These are phyloP conservation scores for Penicillium sp. DNA, from an alignment of 2,329 filamentous ascomycete species.

Conservation along the genomic window DNA sequence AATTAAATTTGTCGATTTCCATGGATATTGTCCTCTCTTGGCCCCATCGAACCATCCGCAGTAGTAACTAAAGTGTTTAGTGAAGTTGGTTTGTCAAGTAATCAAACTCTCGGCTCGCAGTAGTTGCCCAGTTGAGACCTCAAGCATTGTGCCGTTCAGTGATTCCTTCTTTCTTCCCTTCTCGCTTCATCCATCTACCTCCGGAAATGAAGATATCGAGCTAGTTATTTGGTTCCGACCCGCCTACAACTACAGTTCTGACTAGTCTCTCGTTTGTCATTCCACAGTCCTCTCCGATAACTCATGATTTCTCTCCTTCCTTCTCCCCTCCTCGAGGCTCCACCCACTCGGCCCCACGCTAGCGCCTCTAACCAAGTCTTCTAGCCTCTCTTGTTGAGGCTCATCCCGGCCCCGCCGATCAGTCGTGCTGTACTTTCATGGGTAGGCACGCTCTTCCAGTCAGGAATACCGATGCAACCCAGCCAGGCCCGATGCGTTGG, in stretches of 20 bases:
- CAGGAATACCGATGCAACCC: constrained; percentile 7
- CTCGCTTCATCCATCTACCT: no score
- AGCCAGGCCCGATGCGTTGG: constrained; percentile 4
- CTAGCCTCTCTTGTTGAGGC: constrained; percentile 10
- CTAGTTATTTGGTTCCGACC: neutral
- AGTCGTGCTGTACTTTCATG: constrained; percentile 2
- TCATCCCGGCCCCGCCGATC: constrained; percentile 19
- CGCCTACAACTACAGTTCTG: neutral
- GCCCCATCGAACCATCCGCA: neutral
- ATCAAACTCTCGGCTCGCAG: neutral
- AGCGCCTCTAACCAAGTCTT: neutral
- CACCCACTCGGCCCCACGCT: constrained; percentile 1
- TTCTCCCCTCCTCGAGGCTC: neutral
- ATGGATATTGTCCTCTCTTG: no score
- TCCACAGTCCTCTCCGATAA: neutral
- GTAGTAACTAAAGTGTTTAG: neutral
- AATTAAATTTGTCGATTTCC: neutral
- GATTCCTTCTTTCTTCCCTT: no score
- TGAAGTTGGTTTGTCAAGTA: neutral
- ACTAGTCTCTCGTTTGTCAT: neutral
- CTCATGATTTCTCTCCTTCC: neutral
- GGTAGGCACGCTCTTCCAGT: neutral
- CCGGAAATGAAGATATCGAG: neutral
- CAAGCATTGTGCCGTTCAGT: no score
- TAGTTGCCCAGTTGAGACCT: neutral